A percentile compares a stretch with the other conserved stretches of the same genome.
These are phyloP conservation scores for Monosiga brevicollis DNA, from an alignment of 78 protist species.

Conservation along the genomic window DNA sequence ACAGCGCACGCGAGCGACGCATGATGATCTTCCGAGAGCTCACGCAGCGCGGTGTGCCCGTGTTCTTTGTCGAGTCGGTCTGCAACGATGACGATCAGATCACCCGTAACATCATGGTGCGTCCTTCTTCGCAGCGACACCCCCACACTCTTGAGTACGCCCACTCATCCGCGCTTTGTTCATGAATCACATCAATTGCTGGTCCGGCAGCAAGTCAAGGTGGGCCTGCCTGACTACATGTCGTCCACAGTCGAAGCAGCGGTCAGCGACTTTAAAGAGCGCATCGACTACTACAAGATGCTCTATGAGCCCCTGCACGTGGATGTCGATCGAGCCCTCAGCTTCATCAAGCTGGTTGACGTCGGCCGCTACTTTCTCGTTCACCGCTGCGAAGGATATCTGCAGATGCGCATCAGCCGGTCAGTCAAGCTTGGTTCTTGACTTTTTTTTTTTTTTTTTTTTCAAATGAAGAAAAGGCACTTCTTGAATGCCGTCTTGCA, in stretches of 20 bases:
- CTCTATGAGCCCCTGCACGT: conserved; percentile 3
- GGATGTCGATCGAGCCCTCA: neutral
- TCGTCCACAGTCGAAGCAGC: neutral
- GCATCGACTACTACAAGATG: neutral
- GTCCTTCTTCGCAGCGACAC: neutral
- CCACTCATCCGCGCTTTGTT: too few relatives aligned
- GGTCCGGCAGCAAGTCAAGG: neutral
- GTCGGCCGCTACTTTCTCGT: neutral
- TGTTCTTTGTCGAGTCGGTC: conserved; percentile 4
- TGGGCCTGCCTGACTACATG: neutral
- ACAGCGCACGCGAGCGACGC: conserved; percentile 51
- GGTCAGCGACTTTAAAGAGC: neutral
- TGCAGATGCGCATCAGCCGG: neutral
- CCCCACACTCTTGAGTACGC: neutral
- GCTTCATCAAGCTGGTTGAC: neutral
- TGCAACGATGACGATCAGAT: neutral
- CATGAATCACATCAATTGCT: too few relatives aligned
- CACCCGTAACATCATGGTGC: neutral
- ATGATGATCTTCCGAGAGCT: neutral
- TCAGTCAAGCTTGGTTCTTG: too few relatives aligned
- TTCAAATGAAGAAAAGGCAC: too few relatives aligned
- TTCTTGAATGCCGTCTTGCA: too few relatives aligned
- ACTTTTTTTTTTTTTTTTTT: too few relatives aligned
- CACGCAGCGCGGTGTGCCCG: neutral
- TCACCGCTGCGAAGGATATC: neutral